phyloP scores from a whole-genome alignment of 73 alveolate genomes.

The Blepharisma japonicum region DNA sequence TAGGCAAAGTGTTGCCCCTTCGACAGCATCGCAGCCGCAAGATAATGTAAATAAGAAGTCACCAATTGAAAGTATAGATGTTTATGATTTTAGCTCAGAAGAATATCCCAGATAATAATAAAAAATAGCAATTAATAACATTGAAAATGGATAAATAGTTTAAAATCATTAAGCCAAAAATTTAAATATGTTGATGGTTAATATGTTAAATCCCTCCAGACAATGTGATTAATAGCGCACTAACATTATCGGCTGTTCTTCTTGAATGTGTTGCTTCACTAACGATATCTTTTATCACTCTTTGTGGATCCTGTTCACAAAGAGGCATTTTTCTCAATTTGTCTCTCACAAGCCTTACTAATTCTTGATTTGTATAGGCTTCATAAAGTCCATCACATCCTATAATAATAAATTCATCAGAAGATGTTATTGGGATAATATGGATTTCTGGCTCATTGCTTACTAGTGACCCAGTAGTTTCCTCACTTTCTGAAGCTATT shows the following conservation, averaged over 20 bases:
- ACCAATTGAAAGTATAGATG: no score
- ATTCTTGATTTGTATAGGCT: neutral
- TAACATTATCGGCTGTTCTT: neutral
- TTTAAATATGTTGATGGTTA: no score
- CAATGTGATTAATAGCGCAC: conserved; percentile 9
- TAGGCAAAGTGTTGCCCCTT: no score
- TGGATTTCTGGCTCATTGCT: neutral
- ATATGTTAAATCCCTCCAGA: neutral
- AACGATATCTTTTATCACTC: neutral
- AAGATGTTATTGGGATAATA: neutral
- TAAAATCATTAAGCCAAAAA: no score
- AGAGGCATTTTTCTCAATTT: neutral
- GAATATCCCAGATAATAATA: no score
- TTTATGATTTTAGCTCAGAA: no score
- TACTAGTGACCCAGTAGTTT: neutral
- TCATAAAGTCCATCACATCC: conserved; percentile 18
- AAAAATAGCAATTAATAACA: no score
- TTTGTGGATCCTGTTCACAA: neutral
- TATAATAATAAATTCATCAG: neutral
- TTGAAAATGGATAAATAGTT: no score
- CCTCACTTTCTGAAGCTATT: neutral
- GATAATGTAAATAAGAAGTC: no score
- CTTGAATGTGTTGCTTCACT: neutral
- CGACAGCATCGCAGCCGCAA: no score
- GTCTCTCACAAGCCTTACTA: neutral